Percentiles rank a stretch among this genome's conserved stretches.
phyloP scores from a whole-genome alignment of 2,329 filamentous ascomycete species.

The Pestalotiopsis fici region DNA sequence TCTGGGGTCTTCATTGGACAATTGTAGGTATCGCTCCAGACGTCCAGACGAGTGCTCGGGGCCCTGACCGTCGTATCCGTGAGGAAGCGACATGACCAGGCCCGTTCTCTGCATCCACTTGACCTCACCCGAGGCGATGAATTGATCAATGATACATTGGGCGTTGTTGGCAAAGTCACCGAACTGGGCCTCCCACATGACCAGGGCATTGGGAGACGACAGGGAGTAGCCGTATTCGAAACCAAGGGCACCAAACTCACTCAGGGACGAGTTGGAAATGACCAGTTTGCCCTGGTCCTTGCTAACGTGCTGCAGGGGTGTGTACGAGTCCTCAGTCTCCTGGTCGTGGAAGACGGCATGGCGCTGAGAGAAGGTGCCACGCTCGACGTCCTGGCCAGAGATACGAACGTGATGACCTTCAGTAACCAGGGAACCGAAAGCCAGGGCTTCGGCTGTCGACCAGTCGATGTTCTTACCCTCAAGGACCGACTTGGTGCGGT shows the following conservation, averaged over 20 bases:
- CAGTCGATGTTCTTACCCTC: constrained; percentile 97
- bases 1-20: constrained; percentile 96
- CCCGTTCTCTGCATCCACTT: constrained; percentile 99
- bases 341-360: constrained; percentile 98
- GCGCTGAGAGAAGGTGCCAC: constrained; percentile 98
- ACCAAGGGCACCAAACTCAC: constrained; percentile 73
- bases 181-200: constrained; percentile 99
- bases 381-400: constrained; percentile 97
- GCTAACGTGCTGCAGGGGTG: constrained; percentile 84
- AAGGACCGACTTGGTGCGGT: constrained; percentile 86
- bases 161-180: constrained; percentile 99
- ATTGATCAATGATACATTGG: constrained; percentile 98
- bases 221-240: constrained; percentile 99
- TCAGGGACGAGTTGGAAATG: constrained; percentile 92
- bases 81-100: constrained; percentile 92
- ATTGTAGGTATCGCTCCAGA: constrained; percentile 95
- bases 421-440: constrained; percentile 85
- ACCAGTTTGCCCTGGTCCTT: constrained; percentile 94
- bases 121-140: constrained; percentile 93
- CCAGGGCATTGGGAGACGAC: constrained; percentile 92
- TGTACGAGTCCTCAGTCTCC: constrained; percentile 90
- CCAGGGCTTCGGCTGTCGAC: constrained; percentile 93
- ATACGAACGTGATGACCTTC: constrained; percentile 98
- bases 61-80: constrained; percentile 97
- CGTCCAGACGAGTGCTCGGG: constrained; percentile 97